Percentiles rank a stretch among this genome's conserved stretches.
These are phyloP conservation scores for Ophiocordyceps polyrhachis-furcata DNA, from an alignment of 2,329 filamentous ascomycete genomes.

Conservation along the genomic window DNA sequence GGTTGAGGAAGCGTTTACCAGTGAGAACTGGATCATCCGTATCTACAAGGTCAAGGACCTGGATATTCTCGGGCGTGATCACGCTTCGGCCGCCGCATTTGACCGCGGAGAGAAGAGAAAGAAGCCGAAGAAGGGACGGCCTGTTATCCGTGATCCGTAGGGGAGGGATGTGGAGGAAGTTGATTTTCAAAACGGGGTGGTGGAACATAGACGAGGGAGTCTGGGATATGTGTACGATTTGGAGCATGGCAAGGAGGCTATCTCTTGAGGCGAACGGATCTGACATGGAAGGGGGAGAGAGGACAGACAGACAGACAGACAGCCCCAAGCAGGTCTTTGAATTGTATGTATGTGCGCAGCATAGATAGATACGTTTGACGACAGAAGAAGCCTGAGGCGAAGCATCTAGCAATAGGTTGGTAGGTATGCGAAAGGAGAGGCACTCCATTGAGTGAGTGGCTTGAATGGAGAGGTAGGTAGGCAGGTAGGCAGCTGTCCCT, in stretches of 20 bases:
- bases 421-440: no score
- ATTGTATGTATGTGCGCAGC: background rate
- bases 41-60: conserved; percentile 99
- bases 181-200: background rate
- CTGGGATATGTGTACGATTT: background rate
- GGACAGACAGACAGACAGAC: background rate
- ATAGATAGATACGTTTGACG: background rate
- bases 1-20: conserved; percentile 92
- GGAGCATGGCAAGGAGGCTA: background rate
- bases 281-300: background rate
- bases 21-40: conserved; percentile 99
- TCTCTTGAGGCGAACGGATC: background rate
- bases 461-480: no score
- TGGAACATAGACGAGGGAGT: background rate
- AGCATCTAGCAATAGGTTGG: no score
- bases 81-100: conserved; percentile 49
- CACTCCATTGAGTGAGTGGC: no score
- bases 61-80: conserved; percentile 86
- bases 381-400: no score
- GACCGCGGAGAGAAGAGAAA: conserved; percentile 72
- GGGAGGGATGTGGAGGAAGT: background rate
- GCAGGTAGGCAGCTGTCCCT: no score
- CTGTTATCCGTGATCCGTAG: conserved; percentile 55
- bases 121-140: conserved; percentile 54
- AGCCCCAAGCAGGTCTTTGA: background rate